phyloP scores from a whole-genome alignment of 371 early-diverging fungal genomes.

The Sporodiniella umbellata region DNA sequence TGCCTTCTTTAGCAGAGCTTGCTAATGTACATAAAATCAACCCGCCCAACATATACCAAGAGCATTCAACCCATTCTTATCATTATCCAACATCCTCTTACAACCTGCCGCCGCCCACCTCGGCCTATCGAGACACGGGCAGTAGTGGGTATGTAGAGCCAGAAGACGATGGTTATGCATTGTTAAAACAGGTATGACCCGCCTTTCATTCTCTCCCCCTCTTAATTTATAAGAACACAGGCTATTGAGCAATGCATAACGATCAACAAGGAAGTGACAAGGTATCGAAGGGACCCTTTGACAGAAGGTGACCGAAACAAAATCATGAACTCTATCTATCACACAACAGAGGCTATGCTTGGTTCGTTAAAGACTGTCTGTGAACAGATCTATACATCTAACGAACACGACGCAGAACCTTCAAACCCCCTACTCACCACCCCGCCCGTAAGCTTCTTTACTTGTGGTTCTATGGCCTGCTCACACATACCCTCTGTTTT shows the following conservation, averaged over 20 bases:
- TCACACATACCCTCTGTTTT: too few relatives aligned
- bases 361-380: slow-evolving; percentile 1
- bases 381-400: not conserved
- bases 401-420: not conserved
- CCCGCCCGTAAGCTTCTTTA: too few relatives aligned
- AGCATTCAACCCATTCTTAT: not conserved
- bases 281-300: slow-evolving; percentile 19
- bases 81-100: not conserved
- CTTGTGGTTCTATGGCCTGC: too few relatives aligned
- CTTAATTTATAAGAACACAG: not conserved
- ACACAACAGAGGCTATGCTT: slow-evolving; percentile 10
- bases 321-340: slow-evolving; percentile 19
- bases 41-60: not conserved
- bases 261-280: slow-evolving; percentile 12
- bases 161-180: not conserved
- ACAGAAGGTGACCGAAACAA: slow-evolving; percentile 15
- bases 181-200: not conserved
- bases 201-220: not conserved
- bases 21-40: not conserved
- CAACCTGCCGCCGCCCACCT: not conserved
- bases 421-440: too few relatives aligned
- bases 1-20: not conserved
- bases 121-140: not conserved
- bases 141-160: not conserved
- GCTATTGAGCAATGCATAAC: slow-evolving; percentile 16